Base-by-base conservation (phyloP, 192 early-diverging fungal species). In the Coemansia erecta region DNA sequence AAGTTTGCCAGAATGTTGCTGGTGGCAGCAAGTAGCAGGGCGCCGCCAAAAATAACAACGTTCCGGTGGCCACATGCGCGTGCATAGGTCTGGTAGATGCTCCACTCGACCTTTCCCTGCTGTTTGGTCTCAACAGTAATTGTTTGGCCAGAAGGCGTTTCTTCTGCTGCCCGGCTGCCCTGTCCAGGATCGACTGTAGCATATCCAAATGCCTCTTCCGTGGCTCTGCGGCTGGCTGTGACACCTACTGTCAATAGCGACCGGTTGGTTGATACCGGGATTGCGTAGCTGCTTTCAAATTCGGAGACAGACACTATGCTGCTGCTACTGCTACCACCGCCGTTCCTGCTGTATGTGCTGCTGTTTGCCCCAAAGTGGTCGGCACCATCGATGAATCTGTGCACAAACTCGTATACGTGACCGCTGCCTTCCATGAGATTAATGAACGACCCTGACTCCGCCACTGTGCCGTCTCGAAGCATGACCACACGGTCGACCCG, bases 41-140 rank as follows among this genome's bases (percentile, higher is more conserved):
- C 84, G 13, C 81, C 1, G 8, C 88, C 49, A 62, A 87, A 93
- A 26, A 86, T 33, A 22, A 64, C 54, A 0, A 92, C 85, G 40
- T 68, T 78, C 14, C 44, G 24, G 43, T 77, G 44, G 3, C 87
- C 86, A 49, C 92, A 95, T 0, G 90, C 85, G 59, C 87, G 82
- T 33, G 86, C 83, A 66, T 98, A 98, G 2, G 86, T 80, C 19
- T 63, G 58, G 63, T 98, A 98, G 0, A 94, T 92, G 13, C 65
- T 64, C 78, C 84, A 86, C 40, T 84, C 73, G 12, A 98, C 93
- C n/a, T 81, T 84, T n/a, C 95, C 95, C 55, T 89, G 85, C 68
- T 7, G 17, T 37, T 10, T 64, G 74, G 61, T 31, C 28, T 31
- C 68, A 65, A 12, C 49, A 37, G 28, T 71, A 62, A 4, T 68